Conservation (phyloP, 371 early-diverging fungal genomes). For the Amoeboradix gromovi region DNA sequence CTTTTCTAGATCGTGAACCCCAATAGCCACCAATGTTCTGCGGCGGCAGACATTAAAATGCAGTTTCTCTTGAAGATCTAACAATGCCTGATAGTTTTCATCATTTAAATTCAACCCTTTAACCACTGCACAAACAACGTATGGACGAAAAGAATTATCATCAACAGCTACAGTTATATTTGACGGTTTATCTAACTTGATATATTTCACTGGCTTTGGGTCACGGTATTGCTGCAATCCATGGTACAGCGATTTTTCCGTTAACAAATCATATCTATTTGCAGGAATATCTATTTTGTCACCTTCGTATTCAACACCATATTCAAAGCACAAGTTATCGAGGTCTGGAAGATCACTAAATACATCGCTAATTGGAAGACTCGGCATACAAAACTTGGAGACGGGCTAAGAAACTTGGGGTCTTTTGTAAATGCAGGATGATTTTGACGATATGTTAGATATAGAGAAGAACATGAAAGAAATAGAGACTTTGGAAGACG, state of each 20-base stretch:
- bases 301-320: constrained; percentile 98
- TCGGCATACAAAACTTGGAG: neutral
- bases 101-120: constrained; percentile 57
- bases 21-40: constrained; percentile 88
- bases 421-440: too few species aligned
- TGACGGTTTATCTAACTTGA: neutral
- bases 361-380: neutral
- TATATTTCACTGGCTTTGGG: constrained; percentile 15
- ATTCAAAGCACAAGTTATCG: constrained; percentile 92
- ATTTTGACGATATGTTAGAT: neutral
- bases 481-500: neutral
- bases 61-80: constrained; percentile 96
- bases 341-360: constrained; percentile 23
- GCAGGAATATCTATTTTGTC: constrained; percentile 98
- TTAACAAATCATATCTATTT: constrained; percentile 48
- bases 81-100: constrained; percentile 68
- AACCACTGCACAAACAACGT: constrained; percentile 74
- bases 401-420: too few species aligned
- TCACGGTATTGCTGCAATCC: neutral
- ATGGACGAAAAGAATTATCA: constrained; percentile 45
- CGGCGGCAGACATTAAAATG: constrained; percentile 88
- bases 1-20: constrained; percentile 95
- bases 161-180: constrained; percentile 3
- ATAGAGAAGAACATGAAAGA: neutral
- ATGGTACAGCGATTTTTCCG: constrained; percentile 1